Evolutionary conservation across 345 rosid genomes (phyloP).

Genomic region (Lenwebbia sp.): DNA sequence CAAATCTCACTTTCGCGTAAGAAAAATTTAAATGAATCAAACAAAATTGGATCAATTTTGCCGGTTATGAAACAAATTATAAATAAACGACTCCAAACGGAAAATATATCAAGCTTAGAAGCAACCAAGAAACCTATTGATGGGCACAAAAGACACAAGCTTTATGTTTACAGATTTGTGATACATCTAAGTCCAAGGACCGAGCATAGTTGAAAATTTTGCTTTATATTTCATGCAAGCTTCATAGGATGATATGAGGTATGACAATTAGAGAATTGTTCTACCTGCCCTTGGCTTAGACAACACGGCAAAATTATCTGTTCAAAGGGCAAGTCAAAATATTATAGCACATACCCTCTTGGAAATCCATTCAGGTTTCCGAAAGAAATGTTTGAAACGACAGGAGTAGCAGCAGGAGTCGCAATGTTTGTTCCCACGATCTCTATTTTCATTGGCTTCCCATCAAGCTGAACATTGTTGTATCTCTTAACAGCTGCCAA

Average conservation of each 20-base stretch:
- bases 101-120: not conserved
- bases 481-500: conserved; percentile 82
- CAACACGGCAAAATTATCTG: not conserved
- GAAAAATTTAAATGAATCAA: not conserved
- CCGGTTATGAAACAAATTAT: not conserved
- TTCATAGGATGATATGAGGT: not conserved
- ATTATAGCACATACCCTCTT: conserved; percentile 3
- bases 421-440: conserved; percentile 64
- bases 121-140: not conserved
- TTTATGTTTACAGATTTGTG: not conserved
- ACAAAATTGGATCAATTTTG: not conserved
- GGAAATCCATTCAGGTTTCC: conserved; percentile 12
- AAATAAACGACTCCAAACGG: not conserved
- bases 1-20: not conserved
- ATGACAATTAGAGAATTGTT: not conserved
- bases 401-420: conserved; percentile 29
- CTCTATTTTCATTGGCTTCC: conserved; percentile 94
- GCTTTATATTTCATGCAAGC: not conserved
- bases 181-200: not conserved
- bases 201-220: not conserved
- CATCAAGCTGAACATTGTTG: conserved; percentile 91
- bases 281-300: not conserved
- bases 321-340: not conserved
- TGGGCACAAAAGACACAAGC: not conserved
- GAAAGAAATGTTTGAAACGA: conserved; percentile 28